Conservation (phyloP, 2,329 filamentous ascomycete genomes). For the Nigrograna mackinnonii region DNA sequence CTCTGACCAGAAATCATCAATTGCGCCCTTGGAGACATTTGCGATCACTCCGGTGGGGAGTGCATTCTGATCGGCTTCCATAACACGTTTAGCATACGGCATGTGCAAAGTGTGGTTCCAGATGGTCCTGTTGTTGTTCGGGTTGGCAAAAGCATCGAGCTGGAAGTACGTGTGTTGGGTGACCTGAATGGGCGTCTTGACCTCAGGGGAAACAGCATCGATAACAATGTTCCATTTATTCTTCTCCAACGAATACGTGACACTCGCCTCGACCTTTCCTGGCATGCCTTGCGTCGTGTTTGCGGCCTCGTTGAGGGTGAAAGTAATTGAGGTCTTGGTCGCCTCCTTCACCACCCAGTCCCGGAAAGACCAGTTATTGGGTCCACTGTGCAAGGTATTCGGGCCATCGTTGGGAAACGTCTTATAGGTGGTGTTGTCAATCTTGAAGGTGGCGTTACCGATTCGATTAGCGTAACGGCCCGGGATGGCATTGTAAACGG, state of each 20-base stretch:
- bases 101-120: constrained; percentile 39
- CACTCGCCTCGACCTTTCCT: constrained; percentile 28
- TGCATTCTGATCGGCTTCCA: constrained; percentile 29
- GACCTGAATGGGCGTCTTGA: constrained; percentile 33
- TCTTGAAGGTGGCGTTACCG: constrained; percentile 31
- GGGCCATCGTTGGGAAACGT: constrained; percentile 33
- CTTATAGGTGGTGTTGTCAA: constrained; percentile 31
- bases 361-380: constrained; percentile 37
- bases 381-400: constrained; percentile 37
- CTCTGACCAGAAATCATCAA: constrained; percentile 35
- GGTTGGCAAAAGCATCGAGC: constrained; percentile 36
- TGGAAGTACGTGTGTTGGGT: constrained; percentile 42
- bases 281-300: constrained; percentile 34
- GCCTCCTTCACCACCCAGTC: constrained; percentile 30
- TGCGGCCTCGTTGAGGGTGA: constrained; percentile 29
- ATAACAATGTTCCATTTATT: constrained; percentile 38
- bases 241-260: constrained; percentile 34
- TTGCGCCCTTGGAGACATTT: constrained; percentile 21
- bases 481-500: constrained; percentile 38
- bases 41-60: constrained; percentile 36
- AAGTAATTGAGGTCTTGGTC: constrained; percentile 33
- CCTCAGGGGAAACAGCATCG: constrained; percentile 29
- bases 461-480: constrained; percentile 39
- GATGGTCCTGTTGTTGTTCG: constrained; percentile 30
- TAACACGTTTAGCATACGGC: constrained; percentile 30